phyloP scores from a whole-genome alignment of 345 rosid species.

The Firmiana major region DNA sequence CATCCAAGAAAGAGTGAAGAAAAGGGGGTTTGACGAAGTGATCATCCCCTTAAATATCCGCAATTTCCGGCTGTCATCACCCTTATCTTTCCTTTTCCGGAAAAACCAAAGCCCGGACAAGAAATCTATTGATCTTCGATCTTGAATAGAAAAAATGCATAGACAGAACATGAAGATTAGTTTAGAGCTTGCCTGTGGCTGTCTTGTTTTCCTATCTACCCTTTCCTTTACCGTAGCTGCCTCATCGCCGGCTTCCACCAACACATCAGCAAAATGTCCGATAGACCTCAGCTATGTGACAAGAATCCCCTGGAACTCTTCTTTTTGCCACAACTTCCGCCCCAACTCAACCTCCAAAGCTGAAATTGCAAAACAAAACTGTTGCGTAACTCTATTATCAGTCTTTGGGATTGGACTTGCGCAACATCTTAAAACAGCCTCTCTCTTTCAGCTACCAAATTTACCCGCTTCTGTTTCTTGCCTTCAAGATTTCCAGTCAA shows the following conservation, averaged over 20 bases:
- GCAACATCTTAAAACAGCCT: conserved; percentile 51
- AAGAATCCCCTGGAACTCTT: conserved; percentile 65
- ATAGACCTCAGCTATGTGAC: conserved; percentile 55
- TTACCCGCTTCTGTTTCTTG: conserved; percentile 56
- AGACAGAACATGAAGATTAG: conserved; percentile 14
- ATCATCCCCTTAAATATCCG: not conserved
- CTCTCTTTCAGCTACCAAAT: conserved; percentile 56
- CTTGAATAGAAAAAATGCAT: not conserved
- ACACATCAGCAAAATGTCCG: conserved; percentile 43
- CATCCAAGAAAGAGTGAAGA: not conserved
- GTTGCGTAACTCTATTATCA: conserved; percentile 53
- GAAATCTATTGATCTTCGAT: not conserved
- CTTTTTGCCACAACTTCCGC: conserved; percentile 37
- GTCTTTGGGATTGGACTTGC: conserved; percentile 58
- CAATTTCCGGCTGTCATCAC: not conserved
- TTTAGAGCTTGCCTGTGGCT: conserved; percentile 1
- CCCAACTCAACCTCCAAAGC: not conserved
- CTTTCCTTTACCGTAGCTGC: conserved; percentile 14
- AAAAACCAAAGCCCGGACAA: not conserved
- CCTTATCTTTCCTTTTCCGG: not conserved
- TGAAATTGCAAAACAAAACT: conserved; percentile 19
- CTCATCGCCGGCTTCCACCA: conserved; percentile 7
- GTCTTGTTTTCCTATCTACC: conserved; percentile 10
- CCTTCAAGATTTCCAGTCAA: conserved; percentile 49
- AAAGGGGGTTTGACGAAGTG: not conserved